A percentile compares a stretch with the other conserved stretches of the same genome.
Conservation (phyloP, 2,329 filamentous ascomycete species). For the Sclerotinia nivalis region DNA sequence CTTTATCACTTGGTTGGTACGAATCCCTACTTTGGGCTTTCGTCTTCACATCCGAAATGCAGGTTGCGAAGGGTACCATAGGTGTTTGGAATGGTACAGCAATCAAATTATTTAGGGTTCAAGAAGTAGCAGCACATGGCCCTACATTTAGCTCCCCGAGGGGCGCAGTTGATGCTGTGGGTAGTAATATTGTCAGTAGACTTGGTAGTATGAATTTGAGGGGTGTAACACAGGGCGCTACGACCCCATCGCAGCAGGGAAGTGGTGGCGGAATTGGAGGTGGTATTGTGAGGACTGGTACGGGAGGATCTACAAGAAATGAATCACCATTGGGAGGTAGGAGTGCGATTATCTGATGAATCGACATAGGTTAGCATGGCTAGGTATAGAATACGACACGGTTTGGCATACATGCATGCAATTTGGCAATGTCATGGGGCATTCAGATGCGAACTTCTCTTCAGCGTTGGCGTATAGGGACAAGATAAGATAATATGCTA, state of each 20-base stretch:
- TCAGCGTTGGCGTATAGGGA: constrained; percentile 8
- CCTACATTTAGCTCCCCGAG: constrained; percentile 81
- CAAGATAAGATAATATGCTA: neutral
- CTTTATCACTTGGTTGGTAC: constrained; percentile 89
- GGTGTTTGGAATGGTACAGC: constrained; percentile 92
- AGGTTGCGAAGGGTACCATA: constrained; percentile 79
- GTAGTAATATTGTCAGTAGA: constrained; percentile 82
- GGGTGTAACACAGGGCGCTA: constrained; percentile 30
- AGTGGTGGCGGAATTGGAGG: constrained; percentile 2
- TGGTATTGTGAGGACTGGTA: constrained; percentile 23
- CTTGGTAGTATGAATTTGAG: constrained; percentile 69
- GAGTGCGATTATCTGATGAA: constrained; percentile 24
- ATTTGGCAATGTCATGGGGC: constrained; percentile 2
- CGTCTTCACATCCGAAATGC: constrained; percentile 87
- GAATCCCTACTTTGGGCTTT: constrained; percentile 93
- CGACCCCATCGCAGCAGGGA: neutral
- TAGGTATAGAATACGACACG: neutral
- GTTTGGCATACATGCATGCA: constrained; percentile 8
- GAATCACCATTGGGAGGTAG: constrained; percentile 20
- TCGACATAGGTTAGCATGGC: neutral
- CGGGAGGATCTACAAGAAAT: constrained; percentile 21
- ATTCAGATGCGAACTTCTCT: neutral
- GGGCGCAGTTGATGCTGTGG: constrained; percentile 90
- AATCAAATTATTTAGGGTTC: constrained; percentile 86
- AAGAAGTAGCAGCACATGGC: constrained; percentile 77